Evolutionary conservation across 2,329 filamentous ascomycete species (phyloP), one percentile per base, ranked within the genome.

Genomic region (Chaetomiaceae sp.): DNA sequence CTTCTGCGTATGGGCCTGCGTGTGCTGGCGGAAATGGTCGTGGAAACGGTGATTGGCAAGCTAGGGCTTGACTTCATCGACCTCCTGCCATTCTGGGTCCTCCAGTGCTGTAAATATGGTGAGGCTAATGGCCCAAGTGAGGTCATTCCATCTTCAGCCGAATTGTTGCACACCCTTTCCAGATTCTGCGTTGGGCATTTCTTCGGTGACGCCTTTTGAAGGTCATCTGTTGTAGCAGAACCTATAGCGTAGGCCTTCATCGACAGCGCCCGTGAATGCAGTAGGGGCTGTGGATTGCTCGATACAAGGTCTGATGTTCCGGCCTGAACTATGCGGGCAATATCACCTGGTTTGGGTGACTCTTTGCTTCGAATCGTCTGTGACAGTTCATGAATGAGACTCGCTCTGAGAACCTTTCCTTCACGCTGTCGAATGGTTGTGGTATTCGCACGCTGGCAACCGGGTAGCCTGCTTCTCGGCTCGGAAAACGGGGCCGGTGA

Each of bases 181-280:
- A 6, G 8, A 23, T 27, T 14, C 14, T 27, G 38, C 8, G 13
- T 23, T 27, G 14, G 4, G 4, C 13, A 16, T 9, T 4, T 27
- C 5, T 13, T 23, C 3, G 29, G 27, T 7, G 32, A 36, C 14
- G 25, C 9, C 5, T 21, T 44, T n/a, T 65, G 48, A 69, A 69
- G 0, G 66, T 25, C 34, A n/a, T 10, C 32, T 60, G 23, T 65
- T 61, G 33, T 69, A 59, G 16, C 66, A 9, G 51, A 48, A 14
- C 42, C 30, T 5, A 47, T 30, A 34, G 36, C 51, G n/a, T 53
- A 54, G 7, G 56, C 50, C 25, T 57, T 57, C 23, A 53, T 53
- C 7, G 55, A 58, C 2, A 56, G 47, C 13, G 41, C 51, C 23
- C 48, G 50, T 8, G 58, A 33, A 6, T 53, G 51, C 13, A 62